Evolutionary conservation across 2,329 filamentous ascomycete genomes (phyloP).

Genomic region (Immersiporthe knoxdaviesiana): DNA sequence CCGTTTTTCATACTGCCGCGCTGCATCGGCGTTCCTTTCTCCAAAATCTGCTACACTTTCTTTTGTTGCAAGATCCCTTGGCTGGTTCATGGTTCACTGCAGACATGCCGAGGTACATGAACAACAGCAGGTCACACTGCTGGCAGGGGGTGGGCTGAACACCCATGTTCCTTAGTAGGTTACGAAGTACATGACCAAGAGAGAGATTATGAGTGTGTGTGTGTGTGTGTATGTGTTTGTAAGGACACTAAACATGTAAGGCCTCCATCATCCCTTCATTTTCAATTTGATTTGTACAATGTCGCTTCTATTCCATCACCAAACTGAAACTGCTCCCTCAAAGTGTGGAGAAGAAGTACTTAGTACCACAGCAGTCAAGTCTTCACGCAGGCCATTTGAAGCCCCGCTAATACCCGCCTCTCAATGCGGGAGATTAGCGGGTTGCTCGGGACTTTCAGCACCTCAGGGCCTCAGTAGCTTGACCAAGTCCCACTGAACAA

Average conservation of each 20-base stretch:
- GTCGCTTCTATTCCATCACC: background rate
- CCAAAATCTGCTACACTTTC: background rate
- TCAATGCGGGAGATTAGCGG: conserved; percentile 2
- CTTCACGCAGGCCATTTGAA: background rate
- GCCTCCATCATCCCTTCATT: too few relatives aligned
- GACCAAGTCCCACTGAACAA: background rate
- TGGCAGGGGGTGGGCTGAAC: background rate
- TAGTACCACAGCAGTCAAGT: background rate
- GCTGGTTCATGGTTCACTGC: background rate
- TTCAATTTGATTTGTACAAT: background rate
- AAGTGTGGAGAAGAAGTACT: background rate
- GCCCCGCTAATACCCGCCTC: conserved; percentile 23
- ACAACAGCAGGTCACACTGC: background rate
- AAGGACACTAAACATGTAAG: too few relatives aligned
- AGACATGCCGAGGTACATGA: background rate
- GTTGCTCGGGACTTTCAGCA: background rate
- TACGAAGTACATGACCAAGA: background rate
- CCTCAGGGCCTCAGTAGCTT: background rate
- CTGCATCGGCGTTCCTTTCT: background rate
- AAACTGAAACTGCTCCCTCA: background rate
- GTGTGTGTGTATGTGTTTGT: too few relatives aligned
- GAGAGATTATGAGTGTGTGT: too few relatives aligned
- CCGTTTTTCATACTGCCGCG: background rate
- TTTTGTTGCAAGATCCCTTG: background rate
- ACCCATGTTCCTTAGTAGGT: background rate